Evolutionary conservation across 2,329 filamentous ascomycete genomes (phyloP).

Genomic region (Xylariaceae sp.): DNA sequence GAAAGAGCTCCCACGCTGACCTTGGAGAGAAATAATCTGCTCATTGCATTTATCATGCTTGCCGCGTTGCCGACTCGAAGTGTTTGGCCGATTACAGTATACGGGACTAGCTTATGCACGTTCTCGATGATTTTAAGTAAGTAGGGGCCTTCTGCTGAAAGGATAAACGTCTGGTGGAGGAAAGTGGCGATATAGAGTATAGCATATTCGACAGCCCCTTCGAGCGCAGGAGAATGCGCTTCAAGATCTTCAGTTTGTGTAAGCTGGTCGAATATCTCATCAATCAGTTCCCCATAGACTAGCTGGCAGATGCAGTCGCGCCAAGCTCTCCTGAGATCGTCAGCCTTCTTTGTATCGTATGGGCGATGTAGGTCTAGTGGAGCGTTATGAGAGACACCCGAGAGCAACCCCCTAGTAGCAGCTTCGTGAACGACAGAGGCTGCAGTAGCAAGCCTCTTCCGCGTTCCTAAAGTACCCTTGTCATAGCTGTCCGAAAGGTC

Average conservation of each 20-base stretch:
- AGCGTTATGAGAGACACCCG: conserved; percentile 56
- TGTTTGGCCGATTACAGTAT: conserved; percentile 74
- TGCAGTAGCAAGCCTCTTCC: conserved; percentile 78
- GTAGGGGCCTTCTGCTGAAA: conserved; percentile 78
- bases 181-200: conserved; percentile 71
- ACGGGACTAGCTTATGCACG: conserved; percentile 74
- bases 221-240: conserved; percentile 65
- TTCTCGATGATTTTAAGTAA: conserved; percentile 74
- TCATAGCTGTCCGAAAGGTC: conserved; percentile 84
- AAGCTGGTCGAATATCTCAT: conserved; percentile 68
- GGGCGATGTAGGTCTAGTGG: conserved; percentile 39
- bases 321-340: conserved; percentile 69
- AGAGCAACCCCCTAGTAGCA: conserved; percentile 69
- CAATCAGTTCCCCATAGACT: conserved; percentile 72
- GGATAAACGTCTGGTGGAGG: conserved; percentile 74
- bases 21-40: conserved; percentile 77
- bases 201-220: conserved; percentile 67
- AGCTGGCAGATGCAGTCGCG: conserved; percentile 69
- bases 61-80: conserved; percentile 79
- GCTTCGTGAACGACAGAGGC: conserved; percentile 74
- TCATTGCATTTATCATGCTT: conserved; percentile 80
- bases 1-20: conserved; percentile 75
- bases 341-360: conserved; percentile 66
- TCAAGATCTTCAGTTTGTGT: conserved; percentile 68
- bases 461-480: conserved; percentile 74